Base-by-base conservation (phyloP, 1,284 basidiomycete species). In the Meripilus lineatus region DNA sequence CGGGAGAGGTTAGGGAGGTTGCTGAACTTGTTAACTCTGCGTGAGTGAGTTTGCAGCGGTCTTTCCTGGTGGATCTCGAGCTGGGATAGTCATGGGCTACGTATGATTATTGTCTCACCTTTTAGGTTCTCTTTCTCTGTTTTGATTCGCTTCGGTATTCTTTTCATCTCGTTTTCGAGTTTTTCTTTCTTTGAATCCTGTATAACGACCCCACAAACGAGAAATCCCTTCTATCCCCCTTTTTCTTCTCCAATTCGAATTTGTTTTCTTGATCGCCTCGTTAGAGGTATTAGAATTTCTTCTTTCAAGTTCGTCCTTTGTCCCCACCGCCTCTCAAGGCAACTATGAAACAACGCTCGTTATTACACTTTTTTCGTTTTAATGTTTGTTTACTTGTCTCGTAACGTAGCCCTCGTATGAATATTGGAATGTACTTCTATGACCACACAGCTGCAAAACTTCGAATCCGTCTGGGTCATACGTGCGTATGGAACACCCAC, bases 1-100 rank as follows among this genome's bases (percentile, higher is more conserved):
- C 86, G 5, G 74, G 68, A 22, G 69, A 66, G 34, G 79, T 91
- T 44, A 69, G 81, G 42, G 63, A 62, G 40, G 64, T 64, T 22
- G 63, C 53, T 7, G 49, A 48, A 36, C 42, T 53, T 23, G 50
- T 52, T 37, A 40, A 33, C 35, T 50, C 49, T 24, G 58, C 55
- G 14, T 62, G 35, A 57, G 32, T 36, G n/a, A 30, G 10, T 10
- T 30, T n/a, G n/a, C 8, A 10, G n/a, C n/a, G n/a, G 28, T 10
- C 28, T n/a, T n/a, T n/a, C n/a, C n/a, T n/a, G 28, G n/a, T 30
- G n/a, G n/a, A 30, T 30, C 28, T n/a, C 28, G 10, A 30, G n/a
- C n/a, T 10, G 8, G 8, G 10, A 30, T n/a, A n/a, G 28, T 30
- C n/a, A 30, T 30, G 28, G n/a, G n/a, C n/a, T n/a, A n/a, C n/a